These are phyloP conservation scores for Cutaneotrichosporon arboriforme DNA, from an alignment of 1,284 basidiomycete species.

Conservation along the genomic window DNA sequence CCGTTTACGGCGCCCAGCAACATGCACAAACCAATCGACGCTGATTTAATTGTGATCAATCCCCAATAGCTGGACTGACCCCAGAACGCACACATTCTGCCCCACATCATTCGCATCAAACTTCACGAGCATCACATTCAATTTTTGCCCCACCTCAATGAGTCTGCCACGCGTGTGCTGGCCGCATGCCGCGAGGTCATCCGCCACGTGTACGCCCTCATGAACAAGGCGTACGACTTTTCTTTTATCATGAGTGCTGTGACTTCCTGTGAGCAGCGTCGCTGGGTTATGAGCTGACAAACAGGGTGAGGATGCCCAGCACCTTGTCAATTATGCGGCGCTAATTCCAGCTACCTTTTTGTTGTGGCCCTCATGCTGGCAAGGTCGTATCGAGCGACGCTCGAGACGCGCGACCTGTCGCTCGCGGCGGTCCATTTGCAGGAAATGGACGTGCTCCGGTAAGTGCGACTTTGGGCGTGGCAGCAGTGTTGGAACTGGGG, in stretches of 20 bases:
- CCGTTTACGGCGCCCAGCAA: constrained; percentile 25
- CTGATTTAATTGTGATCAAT: constrained; percentile 30
- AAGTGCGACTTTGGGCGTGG: not conserved
- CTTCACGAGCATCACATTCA: constrained; percentile 42
- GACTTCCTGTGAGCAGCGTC: constrained; percentile 25
- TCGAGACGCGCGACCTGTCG: constrained; percentile 21
- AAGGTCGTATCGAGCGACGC: constrained; percentile 31
- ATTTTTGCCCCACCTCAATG: constrained; percentile 22
- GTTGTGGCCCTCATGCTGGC: constrained; percentile 31
- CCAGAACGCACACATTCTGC: constrained; percentile 31
- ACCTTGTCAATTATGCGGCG: too few species aligned
- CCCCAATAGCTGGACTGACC: constrained; percentile 15
- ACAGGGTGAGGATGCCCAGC: not conserved
- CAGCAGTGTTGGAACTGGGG: too few species aligned
- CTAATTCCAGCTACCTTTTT: constrained; percentile 24
- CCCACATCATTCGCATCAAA: constrained; percentile 33
- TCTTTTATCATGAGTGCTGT: constrained; percentile 24
- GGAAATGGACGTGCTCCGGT: constrained; percentile 41
- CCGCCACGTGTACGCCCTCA: constrained; percentile 28
- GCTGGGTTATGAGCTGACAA: not conserved
- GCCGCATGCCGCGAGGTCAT: constrained; percentile 28
- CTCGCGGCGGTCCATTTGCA: constrained; percentile 19
- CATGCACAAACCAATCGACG: constrained; percentile 28
- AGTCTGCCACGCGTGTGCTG: constrained; percentile 24
- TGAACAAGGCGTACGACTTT: constrained; percentile 30